A percentile compares a stretch with the other conserved stretches of the same genome.
These are phyloP conservation scores for Talaromyces proteolyticus DNA, from an alignment of 495 filamentous ascomycete species.

Conservation along the genomic window DNA sequence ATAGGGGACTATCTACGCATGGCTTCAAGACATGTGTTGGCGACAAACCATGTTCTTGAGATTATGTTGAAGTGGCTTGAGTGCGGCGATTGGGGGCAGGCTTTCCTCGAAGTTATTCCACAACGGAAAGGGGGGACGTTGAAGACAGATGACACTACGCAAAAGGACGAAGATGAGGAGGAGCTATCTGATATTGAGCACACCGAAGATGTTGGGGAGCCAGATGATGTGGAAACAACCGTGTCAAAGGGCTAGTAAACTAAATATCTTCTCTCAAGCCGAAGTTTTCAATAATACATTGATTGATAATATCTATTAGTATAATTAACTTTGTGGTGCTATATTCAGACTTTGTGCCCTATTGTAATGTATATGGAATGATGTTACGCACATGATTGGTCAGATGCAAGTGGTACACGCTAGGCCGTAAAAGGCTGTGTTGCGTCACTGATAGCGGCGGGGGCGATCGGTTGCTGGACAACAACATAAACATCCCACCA, in stretches of 20 bases:
- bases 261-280: too few species aligned
- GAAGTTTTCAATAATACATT: too few species aligned
- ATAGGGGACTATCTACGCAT: constrained; percentile 92
- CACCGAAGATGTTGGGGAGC: constrained; percentile 22
- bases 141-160: constrained; percentile 14
- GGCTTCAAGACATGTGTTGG: constrained; percentile 72
- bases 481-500: neutral
- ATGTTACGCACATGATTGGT: too few species aligned
- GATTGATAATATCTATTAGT: too few species aligned
- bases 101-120: constrained; percentile 82
- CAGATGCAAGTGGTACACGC: too few species aligned
- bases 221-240: constrained; percentile 17
- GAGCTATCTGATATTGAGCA: too few species aligned
- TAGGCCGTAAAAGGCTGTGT: neutral
- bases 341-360: too few species aligned
- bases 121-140: constrained; percentile 72
- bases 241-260: too few species aligned
- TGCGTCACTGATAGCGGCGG: neutral
- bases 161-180: constrained; percentile 13
- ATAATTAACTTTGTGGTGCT: too few species aligned
- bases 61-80: constrained; percentile 95
- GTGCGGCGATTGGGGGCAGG: constrained; percentile 79
- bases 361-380: too few species aligned
- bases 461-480: neutral
- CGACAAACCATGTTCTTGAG: constrained; percentile 92